Conservation (phyloP, 2,329 filamentous ascomycete genomes). For the Diaporthe australafricana region DNA sequence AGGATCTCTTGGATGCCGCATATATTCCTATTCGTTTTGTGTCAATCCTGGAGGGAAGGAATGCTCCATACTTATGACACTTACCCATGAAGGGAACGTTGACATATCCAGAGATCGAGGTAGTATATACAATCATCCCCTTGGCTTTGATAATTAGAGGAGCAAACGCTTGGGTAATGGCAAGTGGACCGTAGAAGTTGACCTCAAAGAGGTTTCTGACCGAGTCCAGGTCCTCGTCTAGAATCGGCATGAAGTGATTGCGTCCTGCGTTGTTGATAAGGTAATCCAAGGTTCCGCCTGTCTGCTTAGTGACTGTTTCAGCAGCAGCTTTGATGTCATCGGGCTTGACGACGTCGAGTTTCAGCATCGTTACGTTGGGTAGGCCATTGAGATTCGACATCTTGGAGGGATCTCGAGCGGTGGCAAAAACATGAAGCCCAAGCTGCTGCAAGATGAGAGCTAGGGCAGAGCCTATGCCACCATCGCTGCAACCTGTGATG, state of each 20-base stretch:
- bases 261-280: slow-evolving; percentile 44
- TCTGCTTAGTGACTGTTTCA: slow-evolving; percentile 39
- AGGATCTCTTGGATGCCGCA: slow-evolving; percentile 44
- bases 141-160: slow-evolving; percentile 45
- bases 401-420: slow-evolving; percentile 44
- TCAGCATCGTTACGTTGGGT: slow-evolving; percentile 41
- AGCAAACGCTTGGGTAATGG: slow-evolving; percentile 44
- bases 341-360: slow-evolving; percentile 42
- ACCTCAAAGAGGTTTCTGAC: slow-evolving; percentile 44
- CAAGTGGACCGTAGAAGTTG: slow-evolving; percentile 46
- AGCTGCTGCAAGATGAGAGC: slow-evolving; percentile 42
- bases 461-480: slow-evolving; percentile 44
- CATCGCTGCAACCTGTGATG: slow-evolving; percentile 46
- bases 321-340: slow-evolving; percentile 41
- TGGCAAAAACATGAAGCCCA: slow-evolving; percentile 44
- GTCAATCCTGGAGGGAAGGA: background rate
- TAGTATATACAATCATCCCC: slow-evolving; percentile 44
- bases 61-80: background rate
- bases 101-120: slow-evolving; percentile 42
- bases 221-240: slow-evolving; percentile 41
- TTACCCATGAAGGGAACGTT: slow-evolving; percentile 44
- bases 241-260: slow-evolving; percentile 44
- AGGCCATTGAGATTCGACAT: slow-evolving; percentile 40
- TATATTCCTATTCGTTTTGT: slow-evolving; percentile 40
- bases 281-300: slow-evolving; percentile 41